Base-by-base conservation (phyloP, 2,329 filamentous ascomycete species). In the Tolypocladium cylindrosporum region DNA sequence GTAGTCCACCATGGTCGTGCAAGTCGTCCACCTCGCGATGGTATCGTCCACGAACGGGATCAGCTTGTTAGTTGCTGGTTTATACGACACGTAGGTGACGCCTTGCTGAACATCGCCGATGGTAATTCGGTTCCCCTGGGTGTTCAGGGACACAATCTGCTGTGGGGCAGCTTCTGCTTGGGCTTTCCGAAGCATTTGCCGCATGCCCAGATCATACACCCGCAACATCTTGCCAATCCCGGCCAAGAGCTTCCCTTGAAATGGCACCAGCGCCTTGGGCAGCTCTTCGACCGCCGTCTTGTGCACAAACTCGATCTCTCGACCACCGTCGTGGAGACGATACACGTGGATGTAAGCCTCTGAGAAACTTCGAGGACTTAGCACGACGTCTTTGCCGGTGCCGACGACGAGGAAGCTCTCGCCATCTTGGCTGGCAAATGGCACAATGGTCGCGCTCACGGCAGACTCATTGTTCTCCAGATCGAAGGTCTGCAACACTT, bases 1-100 rank as follows among this genome's bases (percentile, higher is more conserved):
- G 72, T 99, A 99, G 74, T 99, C 94, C 2, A 97, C 87, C 91
- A 99, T 96, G 3, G 91, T 83, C 1, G 89, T 88, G 64, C 89
- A 89, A 0, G 91, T 96, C 1, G 91, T 96, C 90, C 92, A 97
- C 39, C 94, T 86, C 55, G 91, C 81, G 60, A 97, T 82, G 8
- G 87, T 88, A 70, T 99, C 94, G 69, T 99, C 94, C 21, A 84
- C 90, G 67, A 99, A 99, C 0, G 93, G 89, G 60, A 99, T 95
- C 54, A 99, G 79, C 66, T 88, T 89, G 73, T 97, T 97, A 64
- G 91, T 89, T 63, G 91, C 85, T 50, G 88, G 87, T 72, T 99
- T 97, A 79, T 96, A 97, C 31, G 95, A 92, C 14, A 95, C 89
- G 65, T 90, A 97, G 0, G 88, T 93, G 58, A 97, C 84, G 58